Evolutionary conservation across 257 asterid genomes (phyloP).

Genomic region (Marsdenia floribunda): DNA sequence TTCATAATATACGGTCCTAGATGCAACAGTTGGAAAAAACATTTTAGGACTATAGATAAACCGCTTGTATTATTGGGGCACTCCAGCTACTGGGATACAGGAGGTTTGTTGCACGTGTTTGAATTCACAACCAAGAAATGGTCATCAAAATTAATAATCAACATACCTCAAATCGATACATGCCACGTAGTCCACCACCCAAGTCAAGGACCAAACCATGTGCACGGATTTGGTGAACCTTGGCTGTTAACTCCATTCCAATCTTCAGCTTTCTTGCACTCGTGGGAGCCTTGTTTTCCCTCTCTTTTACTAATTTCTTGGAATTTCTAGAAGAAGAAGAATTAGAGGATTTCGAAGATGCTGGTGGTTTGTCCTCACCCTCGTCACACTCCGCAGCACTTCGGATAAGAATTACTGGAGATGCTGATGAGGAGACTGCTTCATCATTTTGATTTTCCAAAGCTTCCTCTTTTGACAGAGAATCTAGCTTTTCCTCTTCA

Average conservation of each 20-base stretch:
- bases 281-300: conserved; percentile 28
- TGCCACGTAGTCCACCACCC: conserved; percentile 75
- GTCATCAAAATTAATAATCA: conserved; percentile 6
- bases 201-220: conserved; percentile 88
- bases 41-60: not conserved
- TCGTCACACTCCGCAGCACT: conserved; percentile 85
- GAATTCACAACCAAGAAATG: not conserved
- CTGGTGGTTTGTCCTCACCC: conserved; percentile 43
- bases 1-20: not conserved
- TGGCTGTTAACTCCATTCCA: conserved; percentile 65
- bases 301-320: conserved; percentile 12
- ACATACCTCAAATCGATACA: conserved; percentile 85
- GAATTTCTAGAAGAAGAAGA: conserved; percentile 17
- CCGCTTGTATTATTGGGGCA: not conserved
- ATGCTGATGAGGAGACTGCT: conserved; percentile 32
- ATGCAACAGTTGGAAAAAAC: not conserved
- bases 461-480: conserved; percentile 20
- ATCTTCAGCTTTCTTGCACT: conserved; percentile 64
- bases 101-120: not conserved
- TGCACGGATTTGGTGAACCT: conserved; percentile 77
- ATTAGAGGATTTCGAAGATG: conserved; percentile 4
- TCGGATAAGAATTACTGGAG: conserved; percentile 52
- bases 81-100: not conserved
- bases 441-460: conserved; percentile 16
- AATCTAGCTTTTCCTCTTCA: conserved; percentile 37